Percentiles rank a stretch among this genome's conserved stretches.
Evolutionary conservation across 192 early-diverging fungal genomes (phyloP).

Genomic region (Backusella mclennaniae): DNA sequence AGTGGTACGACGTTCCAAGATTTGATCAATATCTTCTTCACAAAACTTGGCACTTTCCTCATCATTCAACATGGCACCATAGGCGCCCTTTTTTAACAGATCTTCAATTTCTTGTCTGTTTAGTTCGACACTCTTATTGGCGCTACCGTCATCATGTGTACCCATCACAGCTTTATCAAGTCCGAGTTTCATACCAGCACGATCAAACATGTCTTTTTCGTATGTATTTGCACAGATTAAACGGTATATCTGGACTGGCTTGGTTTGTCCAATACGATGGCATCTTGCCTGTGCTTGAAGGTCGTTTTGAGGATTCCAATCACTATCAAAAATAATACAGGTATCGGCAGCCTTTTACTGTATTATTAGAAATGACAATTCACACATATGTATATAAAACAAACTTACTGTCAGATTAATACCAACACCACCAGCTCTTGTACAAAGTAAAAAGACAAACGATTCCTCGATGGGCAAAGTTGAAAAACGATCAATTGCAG

Average conservation of each 20-base stretch:
- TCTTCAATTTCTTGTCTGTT: constrained; percentile 82
- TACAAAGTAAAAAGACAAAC: constrained; percentile 86
- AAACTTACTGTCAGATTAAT: constrained; percentile 71
- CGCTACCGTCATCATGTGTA: constrained; percentile 44
- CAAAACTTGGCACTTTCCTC: constrained; percentile 72
- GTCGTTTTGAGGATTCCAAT: constrained; percentile 93
- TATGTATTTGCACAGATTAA: constrained; percentile 82
- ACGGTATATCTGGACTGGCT: constrained; percentile 74
- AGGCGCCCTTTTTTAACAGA: constrained; percentile 85
- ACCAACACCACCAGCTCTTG: constrained; percentile 83
- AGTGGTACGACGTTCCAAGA: constrained; percentile 72
- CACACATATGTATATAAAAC: not conserved
- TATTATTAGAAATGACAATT: not conserved
- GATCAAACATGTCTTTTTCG: constrained; percentile 89
- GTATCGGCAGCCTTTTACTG: constrained; percentile 69
- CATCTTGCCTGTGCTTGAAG: constrained; percentile 81
- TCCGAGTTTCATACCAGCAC: constrained; percentile 84
- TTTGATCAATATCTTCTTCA: constrained; percentile 88
- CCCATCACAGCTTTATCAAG: constrained; percentile 74
- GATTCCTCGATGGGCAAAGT: constrained; percentile 62
- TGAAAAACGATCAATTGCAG: constrained; percentile 84
- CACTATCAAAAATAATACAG: constrained; percentile 82
- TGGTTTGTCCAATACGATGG: constrained; percentile 89
- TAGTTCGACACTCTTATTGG: constrained; percentile 49
- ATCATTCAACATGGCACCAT: constrained; percentile 85